Evolutionary conservation across 257 asterid genomes (phyloP).

Genomic region (Phtheirospermum japonicum): DNA sequence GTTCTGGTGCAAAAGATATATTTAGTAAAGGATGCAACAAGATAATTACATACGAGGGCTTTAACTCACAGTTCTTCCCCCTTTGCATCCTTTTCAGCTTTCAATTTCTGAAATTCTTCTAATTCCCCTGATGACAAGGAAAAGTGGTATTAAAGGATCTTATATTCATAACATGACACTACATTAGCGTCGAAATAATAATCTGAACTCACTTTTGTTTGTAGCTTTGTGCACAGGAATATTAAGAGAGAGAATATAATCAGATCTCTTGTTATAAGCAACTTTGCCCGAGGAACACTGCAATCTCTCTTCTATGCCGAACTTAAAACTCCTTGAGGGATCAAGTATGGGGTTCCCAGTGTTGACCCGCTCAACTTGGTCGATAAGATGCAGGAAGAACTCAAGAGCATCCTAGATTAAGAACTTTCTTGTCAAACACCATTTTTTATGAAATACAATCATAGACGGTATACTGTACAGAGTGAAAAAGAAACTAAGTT

Average conservation of each 20-base stretch:
- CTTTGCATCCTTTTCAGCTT: conserved; percentile 67
- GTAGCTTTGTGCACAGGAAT: conserved; percentile 87
- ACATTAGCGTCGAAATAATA: conserved; percentile 15
- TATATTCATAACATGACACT: conserved; percentile 15
- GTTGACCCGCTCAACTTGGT: conserved; percentile 84
- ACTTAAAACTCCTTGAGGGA: conserved; percentile 91
- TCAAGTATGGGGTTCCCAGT: conserved; percentile 55
- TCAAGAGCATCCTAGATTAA: conserved; percentile 83
- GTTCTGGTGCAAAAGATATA: conserved; percentile 46
- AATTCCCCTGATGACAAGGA: conserved; percentile 56
- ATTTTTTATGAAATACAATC: conserved; percentile 12
- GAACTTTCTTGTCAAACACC: conserved; percentile 28
- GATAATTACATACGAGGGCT: conserved; percentile 20
- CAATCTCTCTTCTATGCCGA: conserved; percentile 92
- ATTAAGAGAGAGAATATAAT: conserved; percentile 58
- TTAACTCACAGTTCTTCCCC: conserved; percentile 81
- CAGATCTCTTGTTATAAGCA: conserved; percentile 76
- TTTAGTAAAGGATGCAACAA: conserved; percentile 25
- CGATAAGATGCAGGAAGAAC: conserved; percentile 92
- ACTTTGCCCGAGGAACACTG: conserved; percentile 77
- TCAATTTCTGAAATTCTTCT: conserved; percentile 63
- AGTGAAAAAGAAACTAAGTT: conserved; percentile 16
- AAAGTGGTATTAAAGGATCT: conserved; percentile 12
- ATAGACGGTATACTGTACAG: conserved; percentile 13
- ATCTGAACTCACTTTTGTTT: conserved; percentile 58